phyloP scores from a whole-genome alignment of 768 basidiomycete genomes.

The Bullera alba region DNA sequence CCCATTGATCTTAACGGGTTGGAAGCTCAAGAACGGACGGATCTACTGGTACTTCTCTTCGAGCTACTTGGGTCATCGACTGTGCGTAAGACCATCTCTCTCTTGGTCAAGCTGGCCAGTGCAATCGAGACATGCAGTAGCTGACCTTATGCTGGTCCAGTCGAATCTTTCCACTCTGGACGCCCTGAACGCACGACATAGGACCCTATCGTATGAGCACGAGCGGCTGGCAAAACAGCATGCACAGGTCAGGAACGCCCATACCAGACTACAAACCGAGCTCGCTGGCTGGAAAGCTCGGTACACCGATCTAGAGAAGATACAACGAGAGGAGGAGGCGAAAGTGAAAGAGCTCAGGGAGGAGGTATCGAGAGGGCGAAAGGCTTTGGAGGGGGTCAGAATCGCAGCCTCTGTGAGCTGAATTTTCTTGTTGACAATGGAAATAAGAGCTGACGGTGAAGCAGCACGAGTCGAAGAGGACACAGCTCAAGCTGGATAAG shows the following conservation, averaged over 20 bases:
- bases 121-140: not conserved
- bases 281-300: slow-evolving; percentile 23
- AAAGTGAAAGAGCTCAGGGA: slow-evolving; percentile 29
- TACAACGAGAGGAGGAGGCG: slow-evolving; percentile 10
- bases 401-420: slow-evolving; percentile 28
- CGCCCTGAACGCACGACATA: slow-evolving; percentile 14
- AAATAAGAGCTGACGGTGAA: slow-evolving; percentile 4
- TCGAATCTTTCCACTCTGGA: slow-evolving; percentile 32
- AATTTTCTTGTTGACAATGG: not conserved
- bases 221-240: slow-evolving; percentile 21
- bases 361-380: slow-evolving; percentile 27
- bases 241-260: not conserved
- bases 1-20: slow-evolving; percentile 24
- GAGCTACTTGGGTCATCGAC: slow-evolving; percentile 29
- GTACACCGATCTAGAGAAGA: slow-evolving; percentile 22
- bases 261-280: slow-evolving; percentile 17
- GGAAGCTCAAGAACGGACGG: slow-evolving; percentile 16
- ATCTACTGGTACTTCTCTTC: slow-evolving; percentile 26
- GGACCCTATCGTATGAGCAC: slow-evolving; percentile 33
- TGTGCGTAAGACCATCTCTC: slow-evolving; percentile 11
- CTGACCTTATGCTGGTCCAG: slow-evolving; percentile 8
- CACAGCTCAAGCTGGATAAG: slow-evolving; percentile 33
- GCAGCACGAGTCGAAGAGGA: slow-evolving; percentile 37
- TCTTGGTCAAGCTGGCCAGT: not conserved
- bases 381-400: slow-evolving; percentile 34